A percentile compares a stretch with the other conserved stretches of the same genome.
Conservation (phyloP, 2,329 filamentous ascomycete species). For the Ceratocystis eucalypticola region DNA sequence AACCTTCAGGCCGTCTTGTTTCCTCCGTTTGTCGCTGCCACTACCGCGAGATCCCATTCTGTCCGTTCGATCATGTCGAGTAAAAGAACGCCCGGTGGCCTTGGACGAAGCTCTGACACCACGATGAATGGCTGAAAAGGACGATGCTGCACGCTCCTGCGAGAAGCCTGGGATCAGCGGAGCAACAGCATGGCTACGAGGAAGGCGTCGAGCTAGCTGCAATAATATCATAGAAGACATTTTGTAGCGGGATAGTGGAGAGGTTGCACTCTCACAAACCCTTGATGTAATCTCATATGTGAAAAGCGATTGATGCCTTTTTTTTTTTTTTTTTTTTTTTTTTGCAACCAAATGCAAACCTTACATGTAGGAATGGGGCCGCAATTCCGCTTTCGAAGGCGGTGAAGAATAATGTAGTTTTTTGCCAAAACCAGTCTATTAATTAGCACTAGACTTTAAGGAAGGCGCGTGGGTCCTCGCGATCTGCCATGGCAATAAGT, state of each 20-base stretch:
- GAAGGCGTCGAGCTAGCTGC: not conserved
- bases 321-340: not conserved
- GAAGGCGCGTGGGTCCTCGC: not conserved
- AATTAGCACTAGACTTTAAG: not conserved
- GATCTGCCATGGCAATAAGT: not conserved
- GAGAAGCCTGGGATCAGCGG: not conserved
- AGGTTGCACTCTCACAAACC: not conserved
- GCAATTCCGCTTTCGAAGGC: not conserved
- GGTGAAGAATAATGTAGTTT: slow-evolving; percentile 7
- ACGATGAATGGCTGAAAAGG: slow-evolving; percentile 53
- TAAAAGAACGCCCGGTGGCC: not conserved
- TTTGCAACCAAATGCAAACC: not conserved
- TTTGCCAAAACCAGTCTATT: not conserved
- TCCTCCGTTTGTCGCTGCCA: too few species aligned
- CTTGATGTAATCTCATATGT: not conserved
- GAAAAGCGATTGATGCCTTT: not conserved
- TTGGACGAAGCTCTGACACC: slow-evolving; percentile 33
- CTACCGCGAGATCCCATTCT: not conserved
- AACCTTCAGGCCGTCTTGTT: not conserved
- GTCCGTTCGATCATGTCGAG: slow-evolving; percentile 6
- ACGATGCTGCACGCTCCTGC: slow-evolving; percentile 17
- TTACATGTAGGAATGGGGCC: not conserved
- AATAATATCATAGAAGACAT: slow-evolving; percentile 11
- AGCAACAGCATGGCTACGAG: not conserved
- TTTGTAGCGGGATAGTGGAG: not conserved